Base-by-base conservation (phyloP, 441 rosid genomes). In the Adansonia grandidieri region DNA sequence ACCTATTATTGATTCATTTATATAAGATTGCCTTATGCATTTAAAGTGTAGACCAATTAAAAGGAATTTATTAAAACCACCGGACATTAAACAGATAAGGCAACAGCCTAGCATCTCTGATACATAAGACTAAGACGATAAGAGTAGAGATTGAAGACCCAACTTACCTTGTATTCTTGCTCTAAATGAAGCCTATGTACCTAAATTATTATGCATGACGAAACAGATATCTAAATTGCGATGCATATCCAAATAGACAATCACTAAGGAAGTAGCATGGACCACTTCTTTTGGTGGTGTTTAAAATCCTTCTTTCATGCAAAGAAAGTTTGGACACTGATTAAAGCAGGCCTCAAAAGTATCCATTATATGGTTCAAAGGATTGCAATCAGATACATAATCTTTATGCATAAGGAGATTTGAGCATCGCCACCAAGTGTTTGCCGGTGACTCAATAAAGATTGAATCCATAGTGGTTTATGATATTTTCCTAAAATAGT, bases 201-300 rank as follows among this genome's bases (percentile, higher is more conserved):
- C 57, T 24, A 62, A 4, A 44, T 47, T 14, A 47, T 1, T 37
- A 37, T 37, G 42, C 42, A 37, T 4, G 3, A 37, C 42, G 42
- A 37, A 37, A 37, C 42, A 37, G 42, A 37, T 37, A 37, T 2
- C 42, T 37, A 37, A 37, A 37, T 37, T 37, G 42, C 42, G n/a
- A 74, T 22, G 77, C 69, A 45, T 47, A 48, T 61, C 60, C 44
- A 20, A 73, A 73, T 10, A 57, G 76, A 40, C 50, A 10, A 73
- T 32, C 51, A 54, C 37, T 13, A 37, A 10, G 40, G 58, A 73
- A 47, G 28, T 32, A 53, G 47, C 62, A 73, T 37, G 19, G 53
- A 73, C 66, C 40, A 42, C 4, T 53, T 71, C 50, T 37, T 17
- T 73, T 32, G 28, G 75, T 71, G 9, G 28, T 40, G 7, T 56